phyloP scores from a whole-genome alignment of 169 alveolate species.

The Miamiensis avidus region DNA sequence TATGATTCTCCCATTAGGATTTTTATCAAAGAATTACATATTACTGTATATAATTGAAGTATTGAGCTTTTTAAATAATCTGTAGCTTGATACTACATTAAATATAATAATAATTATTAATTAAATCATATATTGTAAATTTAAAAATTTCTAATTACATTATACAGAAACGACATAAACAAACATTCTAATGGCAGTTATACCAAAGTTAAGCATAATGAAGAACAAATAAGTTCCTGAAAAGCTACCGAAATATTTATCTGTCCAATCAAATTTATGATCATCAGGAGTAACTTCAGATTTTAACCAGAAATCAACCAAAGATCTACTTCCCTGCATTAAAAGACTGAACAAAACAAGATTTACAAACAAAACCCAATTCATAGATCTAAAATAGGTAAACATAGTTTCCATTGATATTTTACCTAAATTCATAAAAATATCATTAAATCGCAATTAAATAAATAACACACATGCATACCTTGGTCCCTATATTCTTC shows the following conservation, averaged over 20 bases:
- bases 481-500: background rate
- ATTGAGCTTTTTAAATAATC: slow-evolving; percentile 47
- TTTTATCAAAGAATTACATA: slow-evolving; percentile 56
- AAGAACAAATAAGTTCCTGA: slow-evolving; percentile 28
- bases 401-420: slow-evolving; percentile 42
- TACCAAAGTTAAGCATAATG: slow-evolving; percentile 31
- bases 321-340: slow-evolving; percentile 31
- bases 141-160: background rate
- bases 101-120: no score
- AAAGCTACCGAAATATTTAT: slow-evolving; percentile 38
- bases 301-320: slow-evolving; percentile 61
- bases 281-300: slow-evolving; percentile 46
- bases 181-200: slow-evolving; percentile 35
- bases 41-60: slow-evolving; percentile 48
- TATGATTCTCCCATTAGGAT: slow-evolving; percentile 63
- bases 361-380: slow-evolving; percentile 16
- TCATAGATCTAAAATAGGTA: slow-evolving; percentile 46
- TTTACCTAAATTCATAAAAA: slow-evolving; percentile 42
- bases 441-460: no score
- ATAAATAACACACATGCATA: no score
- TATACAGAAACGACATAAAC: slow-evolving; percentile 32
- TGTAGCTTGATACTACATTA: slow-evolving; percentile 35
- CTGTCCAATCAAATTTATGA: slow-evolving; percentile 35
- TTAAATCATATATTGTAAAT: no score
- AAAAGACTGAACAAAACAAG: slow-evolving; percentile 42